Evolutionary conservation across 192 early-diverging fungal genomes (phyloP), one percentile per base, ranked within the genome.

Genomic region (Rhizoclosmatium sp.): DNA sequence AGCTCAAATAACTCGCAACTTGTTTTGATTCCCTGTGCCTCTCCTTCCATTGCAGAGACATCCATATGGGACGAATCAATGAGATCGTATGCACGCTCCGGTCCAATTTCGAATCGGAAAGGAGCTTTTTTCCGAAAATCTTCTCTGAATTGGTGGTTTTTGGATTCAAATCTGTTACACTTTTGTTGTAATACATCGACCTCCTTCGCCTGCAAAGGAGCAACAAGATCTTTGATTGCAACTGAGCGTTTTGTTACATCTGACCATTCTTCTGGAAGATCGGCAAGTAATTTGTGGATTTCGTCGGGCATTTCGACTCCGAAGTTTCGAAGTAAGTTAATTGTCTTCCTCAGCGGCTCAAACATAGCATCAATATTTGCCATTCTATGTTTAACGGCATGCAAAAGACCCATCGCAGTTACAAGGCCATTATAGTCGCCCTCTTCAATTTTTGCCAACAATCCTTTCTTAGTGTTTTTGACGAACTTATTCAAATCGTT

Each of bases 71-170:
- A 81, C 16, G 39, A 19, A 71, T 92, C 89, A 59, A 92, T 81
- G 39, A 87, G 23, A 42, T 85, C 83, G 67, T 92, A 92, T 0
- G 89, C 88, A 12, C 71, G 56, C 1, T 72, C 82, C 42, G 81
- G 78, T 0, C 90, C 90, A 54, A 89, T 77, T 31, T 90, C 88
- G 69, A 91, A 92, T 71, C 86, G 90, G 82, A 92, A 92, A n/a
- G 90, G 90, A n/a, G 90, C 90, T 82, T 92, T 91, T 75, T 89
- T 88, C 10, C 89, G 71, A 81, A 91, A 92, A 21, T 91, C 87
- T 85, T 92, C 90, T 19, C 89, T 65, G 80, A 91, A 92, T 41
- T 91, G 80, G 78, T 92, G 89, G 71, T 91, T 91, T 42, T 84
- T 82, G 68, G 81, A 85, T 69, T 92, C 90, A 78, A 92, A 92